Base-by-base conservation (phyloP, 2,329 filamentous ascomycete genomes). In the Pyrenochaeta sp. region DNA sequence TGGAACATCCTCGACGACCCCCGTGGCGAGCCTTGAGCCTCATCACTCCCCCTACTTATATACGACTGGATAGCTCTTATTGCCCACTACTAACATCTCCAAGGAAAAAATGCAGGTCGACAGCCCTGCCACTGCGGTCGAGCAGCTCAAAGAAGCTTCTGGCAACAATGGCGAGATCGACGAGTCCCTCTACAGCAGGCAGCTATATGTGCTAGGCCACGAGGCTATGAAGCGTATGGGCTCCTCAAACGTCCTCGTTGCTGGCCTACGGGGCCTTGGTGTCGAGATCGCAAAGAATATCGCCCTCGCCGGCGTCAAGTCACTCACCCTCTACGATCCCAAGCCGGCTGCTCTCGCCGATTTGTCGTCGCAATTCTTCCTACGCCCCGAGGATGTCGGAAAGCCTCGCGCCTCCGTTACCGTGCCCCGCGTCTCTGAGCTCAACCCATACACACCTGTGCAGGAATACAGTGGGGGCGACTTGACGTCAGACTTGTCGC, bases 241-340 rank as follows among this genome's bases (percentile, higher is more conserved):
- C 71, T 91, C 92, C 58, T 98, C 95, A 49, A 96, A 98, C 73
- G 86, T 99, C 55, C 90, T 99, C 47, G 84, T 99, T 51, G 90
- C 94, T 58, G 95, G 95, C 61, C 82, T 98, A 64, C 94, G 95
- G 77, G 95, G 95, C 45, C 85, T 99, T 35, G 95, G 95, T 81
- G 94, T 97, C 50, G 95, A 99, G 79, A 95, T 99, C 68, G 94
- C 95, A 72, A 99, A 99, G 85, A 99, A 99, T 72, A 92, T 99
- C 71, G 95, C 95, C 55, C 88, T 99, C 67, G 95, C 95, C 67
- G 95, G 95, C 75, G 95, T 99, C 79, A 99, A 99, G 84, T 97
- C 93, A 72, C 81, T 99, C 65, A 95, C 94, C 1, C 85, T 99
- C 49, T 91, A 92, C 81, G 95, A 99, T 74, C 94, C 95, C 41